A percentile compares a stretch with the other conserved stretches of the same genome.
Evolutionary conservation across 306 rosid genomes (phyloP).

Genomic region (Crataegus laevigata): DNA sequence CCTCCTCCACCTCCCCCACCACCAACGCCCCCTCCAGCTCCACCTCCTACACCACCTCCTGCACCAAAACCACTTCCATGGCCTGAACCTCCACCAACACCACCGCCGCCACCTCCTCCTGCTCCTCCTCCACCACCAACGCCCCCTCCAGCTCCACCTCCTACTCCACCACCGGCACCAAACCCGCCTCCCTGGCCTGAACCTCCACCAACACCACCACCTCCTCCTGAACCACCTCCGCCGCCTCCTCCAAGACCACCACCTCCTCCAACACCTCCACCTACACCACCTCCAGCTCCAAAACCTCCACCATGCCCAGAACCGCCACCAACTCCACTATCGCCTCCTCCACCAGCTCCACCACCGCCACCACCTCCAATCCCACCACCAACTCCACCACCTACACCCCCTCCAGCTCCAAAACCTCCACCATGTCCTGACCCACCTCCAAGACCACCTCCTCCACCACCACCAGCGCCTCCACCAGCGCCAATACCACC

Average conservation of each 20-base stretch:
- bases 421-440: slow-evolving; percentile 29
- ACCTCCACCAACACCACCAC: slow-evolving; percentile 2
- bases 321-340: slow-evolving; percentile 19
- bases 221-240: slow-evolving; percentile 3
- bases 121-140: slow-evolving; percentile 17
- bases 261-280: slow-evolving; percentile 8
- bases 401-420: slow-evolving; percentile 35
- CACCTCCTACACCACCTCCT: slow-evolving; percentile 27
- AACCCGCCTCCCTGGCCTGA: slow-evolving; percentile 3
- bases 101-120: slow-evolving; percentile 27
- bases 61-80: slow-evolving; percentile 38
- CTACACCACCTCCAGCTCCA: not conserved
- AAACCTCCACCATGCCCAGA: slow-evolving; percentile 7
- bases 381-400: slow-evolving; percentile 41
- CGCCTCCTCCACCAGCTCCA: slow-evolving; percentile 5
- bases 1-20: slow-evolving; percentile 5
- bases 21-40: not conserved
- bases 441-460: slow-evolving; percentile 25
- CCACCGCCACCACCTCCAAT: slow-evolving; percentile 31
- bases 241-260: slow-evolving; percentile 10
- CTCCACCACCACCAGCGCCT: slow-evolving; percentile 20
- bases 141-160: slow-evolving; percentile 49
- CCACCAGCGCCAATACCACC: slow-evolving; percentile 36
- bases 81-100: slow-evolving; percentile 6
- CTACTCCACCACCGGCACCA: slow-evolving; percentile 28